These are phyloP conservation scores for Torulaspora globosa DNA, from an alignment of 1,139 yeast species.

Conservation along the genomic window DNA sequence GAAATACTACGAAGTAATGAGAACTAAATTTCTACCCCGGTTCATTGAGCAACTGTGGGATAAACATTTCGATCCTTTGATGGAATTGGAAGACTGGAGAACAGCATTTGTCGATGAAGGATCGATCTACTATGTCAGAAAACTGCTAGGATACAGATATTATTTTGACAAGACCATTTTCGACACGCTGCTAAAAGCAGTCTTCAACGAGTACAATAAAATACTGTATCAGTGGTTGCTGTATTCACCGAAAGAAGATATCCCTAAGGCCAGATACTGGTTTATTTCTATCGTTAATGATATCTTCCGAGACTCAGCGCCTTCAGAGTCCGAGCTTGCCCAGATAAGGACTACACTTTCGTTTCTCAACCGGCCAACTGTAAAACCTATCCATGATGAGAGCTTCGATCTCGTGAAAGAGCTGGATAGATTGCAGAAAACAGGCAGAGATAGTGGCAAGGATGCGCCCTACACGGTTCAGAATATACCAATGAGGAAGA, in stretches of 20 bases:
- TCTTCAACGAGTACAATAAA: constrained; percentile 27
- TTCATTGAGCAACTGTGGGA: constrained; percentile 33
- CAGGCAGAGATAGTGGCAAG: constrained; percentile 3
- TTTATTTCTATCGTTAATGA: constrained; percentile 23
- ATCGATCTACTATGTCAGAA: constrained; percentile 18
- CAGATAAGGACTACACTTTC: constrained; percentile 16
- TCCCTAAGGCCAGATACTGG: constrained; percentile 23
- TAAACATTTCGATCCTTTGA: constrained; percentile 26
- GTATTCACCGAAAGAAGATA: constrained; percentile 16
- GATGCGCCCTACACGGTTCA: constrained; percentile 16
- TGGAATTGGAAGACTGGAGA: constrained; percentile 24
- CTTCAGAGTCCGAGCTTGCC: constrained; percentile 13
- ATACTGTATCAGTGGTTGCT: constrained; percentile 30
- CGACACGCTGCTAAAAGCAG: constrained; percentile 14
- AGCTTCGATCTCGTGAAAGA: constrained; percentile 13
- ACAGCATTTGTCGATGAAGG: constrained; percentile 10
- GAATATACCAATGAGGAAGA: constrained; percentile 34
- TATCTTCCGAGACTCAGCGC: constrained; percentile 14
- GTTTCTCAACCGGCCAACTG: constrained; percentile 11
- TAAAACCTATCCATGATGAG: constrained; percentile 23
- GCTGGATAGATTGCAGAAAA: constrained; percentile 7
- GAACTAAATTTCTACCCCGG: constrained; percentile 36
- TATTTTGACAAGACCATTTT: constrained; percentile 17
- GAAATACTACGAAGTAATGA: constrained; percentile 29
- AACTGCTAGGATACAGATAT: constrained; percentile 14